Base-by-base conservation (phyloP, 371 early-diverging fungal genomes). In the Zopfochytrium polystomum region DNA sequence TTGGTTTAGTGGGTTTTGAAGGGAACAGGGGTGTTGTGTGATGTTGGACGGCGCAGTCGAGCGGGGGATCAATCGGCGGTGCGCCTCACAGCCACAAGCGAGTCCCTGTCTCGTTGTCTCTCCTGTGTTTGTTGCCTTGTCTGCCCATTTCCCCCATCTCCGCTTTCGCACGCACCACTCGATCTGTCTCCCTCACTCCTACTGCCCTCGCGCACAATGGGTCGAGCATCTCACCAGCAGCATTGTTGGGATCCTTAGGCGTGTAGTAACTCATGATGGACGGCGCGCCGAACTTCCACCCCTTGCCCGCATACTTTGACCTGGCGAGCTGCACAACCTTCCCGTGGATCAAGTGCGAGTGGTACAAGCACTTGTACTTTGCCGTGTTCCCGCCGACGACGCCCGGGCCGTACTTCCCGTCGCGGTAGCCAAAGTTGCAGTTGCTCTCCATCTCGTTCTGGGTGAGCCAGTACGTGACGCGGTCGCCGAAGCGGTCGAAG, bases 391-490 rank as follows among this genome's bases (percentile, higher is more conserved):
- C 9, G 18, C 31, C 46, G 4, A 38, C 35, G 1, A 55, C 55
- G n/a, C 45, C 44, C 9, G 60, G 59, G 2, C 55, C 34, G 38
- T 59, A 59, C n/a, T 46, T 11, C 15, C 60, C 60, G 2, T 30
- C 5, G n/a, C 34, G 29, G 34, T 57, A 61, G 27, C 63, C 67
- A 22, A 52, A 58, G 27, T 60, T 56, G 55, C 73, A 70, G 43
- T 66, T 66, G 52, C 65, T 67, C 11, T 60, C 49, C 23, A 67
- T 64, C 47, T 73, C 73, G 48, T 73, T 73, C 52, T 66, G 30
- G 3, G 73, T 73, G 51, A 73, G 51, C 63, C 63, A 67, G 4
- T 62, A 63, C 13, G 29, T 47, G 34, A 74, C 63, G 13, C 60
- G 51, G 44, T 65, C 63, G 20, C 74, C 74, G 48, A 47, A 68